Percentiles rank a stretch among this genome's conserved stretches.
Conservation (phyloP, 805 yeast species). For the Hemisphaericaspora nanyangensis region DNA sequence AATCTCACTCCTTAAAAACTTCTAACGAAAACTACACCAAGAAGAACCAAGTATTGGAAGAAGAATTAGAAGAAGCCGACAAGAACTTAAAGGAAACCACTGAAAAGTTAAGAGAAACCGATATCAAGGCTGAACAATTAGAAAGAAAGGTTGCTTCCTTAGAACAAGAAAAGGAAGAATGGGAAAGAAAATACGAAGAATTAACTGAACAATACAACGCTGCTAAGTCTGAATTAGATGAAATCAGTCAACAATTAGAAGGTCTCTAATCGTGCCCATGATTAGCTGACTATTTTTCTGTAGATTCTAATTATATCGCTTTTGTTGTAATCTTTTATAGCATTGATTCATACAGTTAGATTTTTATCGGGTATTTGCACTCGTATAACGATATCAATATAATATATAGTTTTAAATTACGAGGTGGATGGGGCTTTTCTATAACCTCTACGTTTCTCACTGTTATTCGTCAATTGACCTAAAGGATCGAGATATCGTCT, state of each 20-base stretch:
- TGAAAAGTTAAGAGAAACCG: slow-evolving; percentile 90
- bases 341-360: too few relatives aligned
- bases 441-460: too few relatives aligned
- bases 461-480: too few relatives aligned
- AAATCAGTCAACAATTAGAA: slow-evolving; percentile 94
- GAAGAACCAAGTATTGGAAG: slow-evolving; percentile 85
- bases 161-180: slow-evolving; percentile 86
- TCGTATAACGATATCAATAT: too few relatives aligned
- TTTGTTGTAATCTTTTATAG: too few relatives aligned
- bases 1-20: slow-evolving; percentile 81
- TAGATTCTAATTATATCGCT: not conserved
- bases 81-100: slow-evolving; percentile 89
- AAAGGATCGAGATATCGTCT: too few relatives aligned
- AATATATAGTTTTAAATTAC: too few relatives aligned
- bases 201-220: slow-evolving; percentile 73
- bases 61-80: slow-evolving; percentile 87
- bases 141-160: slow-evolving; percentile 90
- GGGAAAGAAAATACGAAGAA: slow-evolving; percentile 90
- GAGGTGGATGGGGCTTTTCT: too few relatives aligned
- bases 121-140: slow-evolving; percentile 91
- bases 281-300: not conserved
- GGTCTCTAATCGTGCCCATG: slow-evolving; percentile 38
- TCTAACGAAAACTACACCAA: slow-evolving; percentile 88
- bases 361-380: too few relatives aligned
- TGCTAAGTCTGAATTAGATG: slow-evolving; percentile 93